Evolutionary conservation across 2,329 filamentous ascomycete genomes (phyloP).

Genomic region (Fusarium subtropicale): DNA sequence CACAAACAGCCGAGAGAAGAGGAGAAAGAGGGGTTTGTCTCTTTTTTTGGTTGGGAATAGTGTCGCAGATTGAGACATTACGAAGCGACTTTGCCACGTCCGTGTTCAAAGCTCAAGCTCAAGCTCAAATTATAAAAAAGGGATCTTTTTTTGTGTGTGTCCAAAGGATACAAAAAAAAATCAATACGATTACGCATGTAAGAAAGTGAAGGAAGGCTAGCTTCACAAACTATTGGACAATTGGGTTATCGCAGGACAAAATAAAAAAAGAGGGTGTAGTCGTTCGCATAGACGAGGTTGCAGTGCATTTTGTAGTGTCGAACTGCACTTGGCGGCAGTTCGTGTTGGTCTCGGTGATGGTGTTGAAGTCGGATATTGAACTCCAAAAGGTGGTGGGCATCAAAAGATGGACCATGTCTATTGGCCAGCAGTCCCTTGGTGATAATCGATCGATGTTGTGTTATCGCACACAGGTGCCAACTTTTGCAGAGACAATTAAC

Average conservation of each 20-base stretch:
- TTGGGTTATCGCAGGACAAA: not conserved
- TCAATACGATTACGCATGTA: constrained; percentile 27
- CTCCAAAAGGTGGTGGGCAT: constrained; percentile 5
- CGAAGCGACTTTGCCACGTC: constrained; percentile 33
- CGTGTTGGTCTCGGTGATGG: constrained; percentile 35
- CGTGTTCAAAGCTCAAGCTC: constrained; percentile 11
- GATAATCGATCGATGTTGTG: constrained; percentile 23
- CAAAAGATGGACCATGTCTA: not conserved
- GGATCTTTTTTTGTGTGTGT: constrained; percentile 6
- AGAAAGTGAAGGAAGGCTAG: constrained; percentile 1
- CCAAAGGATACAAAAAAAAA: not conserved
- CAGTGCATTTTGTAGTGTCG: not conserved
- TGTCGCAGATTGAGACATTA: constrained; percentile 39
- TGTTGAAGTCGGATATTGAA: constrained; percentile 26
- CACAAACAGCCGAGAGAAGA: constrained; percentile 16
- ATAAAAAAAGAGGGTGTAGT: constrained; percentile 25
- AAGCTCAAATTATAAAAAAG: constrained; percentile 1
- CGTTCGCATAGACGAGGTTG: constrained; percentile 15
- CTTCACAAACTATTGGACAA: constrained; percentile 28
- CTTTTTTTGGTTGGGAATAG: constrained; percentile 26
- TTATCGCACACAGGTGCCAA: constrained; percentile 20
- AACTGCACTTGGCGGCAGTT: constrained; percentile 33
- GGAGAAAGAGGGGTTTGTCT: not conserved
- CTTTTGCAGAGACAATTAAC: constrained; percentile 1
- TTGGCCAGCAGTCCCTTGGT: constrained; percentile 20